Evolutionary conservation across 768 basidiomycete genomes (phyloP), one percentile per base, ranked within the genome.

Genomic region (Amanita rimosa): DNA sequence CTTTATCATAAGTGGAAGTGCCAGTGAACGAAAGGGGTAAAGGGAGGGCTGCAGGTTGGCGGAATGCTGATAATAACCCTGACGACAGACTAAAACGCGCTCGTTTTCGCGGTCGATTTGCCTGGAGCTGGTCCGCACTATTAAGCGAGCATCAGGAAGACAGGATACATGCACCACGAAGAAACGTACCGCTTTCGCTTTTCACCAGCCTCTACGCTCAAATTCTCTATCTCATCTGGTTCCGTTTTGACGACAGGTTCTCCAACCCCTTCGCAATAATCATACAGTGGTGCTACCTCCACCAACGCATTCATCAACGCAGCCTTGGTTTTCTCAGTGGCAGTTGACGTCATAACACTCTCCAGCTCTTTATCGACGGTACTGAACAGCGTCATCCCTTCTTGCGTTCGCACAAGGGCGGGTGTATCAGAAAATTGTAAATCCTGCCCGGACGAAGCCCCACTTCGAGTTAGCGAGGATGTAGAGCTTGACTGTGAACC

Each of bases 301-400:
- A 62, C 62, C 54, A 75, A 54, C 52, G 58, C 58, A n/a, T 67
- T 59, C 14, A 60, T 43, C 3, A 65, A 44, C 34, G 50, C 19
- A 45, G 52, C 22, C n/a, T 49, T 52, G 44, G 11, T 1, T 4
- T 44, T 39, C 17, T 24, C 36, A 8, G 43, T 7, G 10, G 9
- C 44, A 0, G 27, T 7, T 19, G 16, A 19, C 16, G 9, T 34
- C 44, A 39, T n/a, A 27, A 39, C 33, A 40, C 53, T 55, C 9
- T 73, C 69, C 10, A 83, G 58, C 14, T 75, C 75, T 8, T 51
- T 58, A 52, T 88, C 84, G 6, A 91, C 67, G 43, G 77, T 68
- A 22, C 62, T 62, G 55, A 91, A 90, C 46, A 67, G 54, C 2
- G 70, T 60, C 90, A 94, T 94, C n/a, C 81, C 80, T 50, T 79